phyloP scores from a whole-genome alignment of 2,329 filamentous ascomycete species.

The Fusarium camptoceras region DNA sequence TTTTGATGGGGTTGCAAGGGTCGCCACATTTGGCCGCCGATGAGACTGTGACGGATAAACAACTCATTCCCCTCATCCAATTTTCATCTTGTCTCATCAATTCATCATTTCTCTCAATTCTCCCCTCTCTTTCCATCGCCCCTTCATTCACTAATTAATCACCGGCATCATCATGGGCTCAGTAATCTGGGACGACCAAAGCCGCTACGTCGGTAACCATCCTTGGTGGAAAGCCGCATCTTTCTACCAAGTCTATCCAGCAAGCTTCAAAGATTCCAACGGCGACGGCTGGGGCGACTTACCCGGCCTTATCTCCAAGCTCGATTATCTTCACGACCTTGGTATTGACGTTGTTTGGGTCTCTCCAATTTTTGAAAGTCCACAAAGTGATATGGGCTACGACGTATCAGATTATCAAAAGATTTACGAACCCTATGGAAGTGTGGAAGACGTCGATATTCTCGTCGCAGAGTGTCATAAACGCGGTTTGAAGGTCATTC shows the following conservation, averaged over 20 bases:
- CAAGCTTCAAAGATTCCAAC: conserved; percentile 68
- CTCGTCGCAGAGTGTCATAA: conserved; percentile 70
- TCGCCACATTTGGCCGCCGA: conserved; percentile 14
- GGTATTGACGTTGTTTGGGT: conserved; percentile 73
- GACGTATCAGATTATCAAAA: conserved; percentile 77
- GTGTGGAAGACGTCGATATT: conserved; percentile 72
- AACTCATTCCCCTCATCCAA: conserved; percentile 9
- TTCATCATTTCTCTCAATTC: accelerated
- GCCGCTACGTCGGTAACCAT: conserved; percentile 50
- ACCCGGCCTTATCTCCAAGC: conserved; percentile 70
- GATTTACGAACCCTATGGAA: conserved; percentile 75
- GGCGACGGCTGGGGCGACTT: conserved; percentile 75
- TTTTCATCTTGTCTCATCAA: not conserved
- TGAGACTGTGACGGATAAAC: conserved; percentile 10
- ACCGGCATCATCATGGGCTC: conserved; percentile 48
- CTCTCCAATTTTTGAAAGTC: conserved; percentile 64
- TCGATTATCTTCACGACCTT: conserved; percentile 72
- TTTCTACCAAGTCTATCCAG: conserved; percentile 67
- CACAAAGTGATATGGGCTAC: conserved; percentile 77
- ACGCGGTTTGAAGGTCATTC: conserved; percentile 73
- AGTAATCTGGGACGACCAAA: conserved; percentile 48
- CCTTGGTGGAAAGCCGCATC: conserved; percentile 61
- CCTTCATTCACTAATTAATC: accelerated
- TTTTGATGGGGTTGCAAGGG: not conserved
- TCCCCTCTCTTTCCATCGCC: too few relatives aligned